A percentile compares a stretch with the other conserved stretches of the same genome.
Conservation (phyloP, 2,329 filamentous ascomycete genomes). For the Phialocephala subalpina region DNA sequence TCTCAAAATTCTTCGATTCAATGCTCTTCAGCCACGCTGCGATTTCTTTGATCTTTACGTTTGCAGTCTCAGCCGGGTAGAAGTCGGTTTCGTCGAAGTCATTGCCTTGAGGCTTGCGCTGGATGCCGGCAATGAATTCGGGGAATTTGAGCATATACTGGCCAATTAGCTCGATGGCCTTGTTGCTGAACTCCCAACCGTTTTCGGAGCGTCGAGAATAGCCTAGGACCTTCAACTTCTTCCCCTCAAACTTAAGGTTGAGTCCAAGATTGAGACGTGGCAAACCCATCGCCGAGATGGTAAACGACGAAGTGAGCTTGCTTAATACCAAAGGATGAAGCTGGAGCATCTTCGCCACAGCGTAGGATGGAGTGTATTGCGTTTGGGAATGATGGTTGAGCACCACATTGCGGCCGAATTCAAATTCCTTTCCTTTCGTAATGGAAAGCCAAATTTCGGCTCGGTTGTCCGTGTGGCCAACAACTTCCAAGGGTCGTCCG, state of each 20-base stretch:
- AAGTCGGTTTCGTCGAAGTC: slow-evolving; percentile 87
- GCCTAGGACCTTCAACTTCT: slow-evolving; percentile 93
- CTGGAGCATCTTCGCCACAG: slow-evolving; percentile 82
- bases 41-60: slow-evolving; percentile 89
- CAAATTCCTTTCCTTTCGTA: slow-evolving; percentile 75
- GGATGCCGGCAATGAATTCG: slow-evolving; percentile 91
- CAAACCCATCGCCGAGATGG: slow-evolving; percentile 80
- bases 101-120: slow-evolving; percentile 84
- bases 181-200: slow-evolving; percentile 95
- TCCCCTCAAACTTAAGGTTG: slow-evolving; percentile 96
- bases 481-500: slow-evolving; percentile 86
- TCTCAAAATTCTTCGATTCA: slow-evolving; percentile 91
- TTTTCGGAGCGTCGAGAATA: slow-evolving; percentile 87
- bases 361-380: slow-evolving; percentile 85
- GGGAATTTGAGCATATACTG: slow-evolving; percentile 95
- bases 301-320: slow-evolving; percentile 95
- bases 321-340: slow-evolving; percentile 89
- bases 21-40: slow-evolving; percentile 91
- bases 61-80: slow-evolving; percentile 78
- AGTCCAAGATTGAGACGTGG: slow-evolving; percentile 85
- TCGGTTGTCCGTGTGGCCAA: slow-evolving; percentile 76
- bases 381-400: slow-evolving; percentile 72
- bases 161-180: slow-evolving; percentile 80
- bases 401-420: slow-evolving; percentile 83
- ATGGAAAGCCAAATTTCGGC: slow-evolving; percentile 81